Conservation (phyloP, 164 flowering plant species). For the Pachysandra terminalis region DNA sequence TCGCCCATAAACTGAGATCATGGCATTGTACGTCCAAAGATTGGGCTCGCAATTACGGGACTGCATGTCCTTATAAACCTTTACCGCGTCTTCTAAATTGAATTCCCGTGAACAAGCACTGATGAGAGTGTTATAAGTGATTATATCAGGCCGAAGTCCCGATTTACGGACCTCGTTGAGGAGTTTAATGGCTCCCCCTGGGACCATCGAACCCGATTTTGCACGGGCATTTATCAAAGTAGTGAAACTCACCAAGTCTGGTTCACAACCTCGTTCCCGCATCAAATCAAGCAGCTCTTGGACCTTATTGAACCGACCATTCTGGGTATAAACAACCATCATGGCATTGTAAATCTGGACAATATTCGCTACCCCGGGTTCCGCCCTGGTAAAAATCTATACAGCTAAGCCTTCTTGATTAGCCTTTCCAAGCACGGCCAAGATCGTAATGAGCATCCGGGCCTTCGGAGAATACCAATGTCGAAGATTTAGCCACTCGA, state of each 20-base stretch:
- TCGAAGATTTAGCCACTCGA: constrained; percentile 85
- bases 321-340: constrained; percentile 95
- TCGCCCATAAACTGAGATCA: constrained; percentile 91
- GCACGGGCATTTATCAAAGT: constrained; percentile 87
- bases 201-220: constrained; percentile 46
- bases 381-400: constrained; percentile 63
- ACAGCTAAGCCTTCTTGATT: constrained; percentile 75
- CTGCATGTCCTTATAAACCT: constrained; percentile 64
- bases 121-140: constrained; percentile 90
- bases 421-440: constrained; percentile 84
- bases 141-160: constrained; percentile 76
- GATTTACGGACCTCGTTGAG: constrained; percentile 69
- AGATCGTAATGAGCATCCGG: constrained; percentile 82
- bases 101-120: constrained; percentile 87
- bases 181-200: constrained; percentile 56
- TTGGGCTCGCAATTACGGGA: constrained; percentile 66
- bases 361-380: constrained; percentile 42
- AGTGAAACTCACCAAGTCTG: constrained; percentile 88
- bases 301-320: constrained; percentile 64
- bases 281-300: constrained; percentile 67
- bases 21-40: constrained; percentile 97
- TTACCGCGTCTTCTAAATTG: constrained; percentile 71
- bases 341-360: constrained; percentile 92
- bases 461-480: constrained; percentile 84
- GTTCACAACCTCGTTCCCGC: constrained; percentile 77